These are phyloP conservation scores for Brettanomyces nanus DNA, from an alignment of 805 yeast species.

Conservation along the genomic window DNA sequence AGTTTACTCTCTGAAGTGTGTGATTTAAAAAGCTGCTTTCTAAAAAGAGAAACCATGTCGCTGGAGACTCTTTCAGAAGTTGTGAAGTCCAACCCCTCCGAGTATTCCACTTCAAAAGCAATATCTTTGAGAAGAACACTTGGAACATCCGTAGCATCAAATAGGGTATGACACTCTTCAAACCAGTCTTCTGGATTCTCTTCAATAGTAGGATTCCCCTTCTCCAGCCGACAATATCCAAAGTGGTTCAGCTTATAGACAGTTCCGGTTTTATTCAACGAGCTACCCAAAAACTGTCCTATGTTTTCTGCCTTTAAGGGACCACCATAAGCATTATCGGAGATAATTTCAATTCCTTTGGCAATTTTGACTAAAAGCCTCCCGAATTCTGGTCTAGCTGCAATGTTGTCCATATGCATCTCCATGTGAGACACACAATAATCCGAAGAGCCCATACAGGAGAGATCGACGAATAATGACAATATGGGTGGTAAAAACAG, in stretches of 20 bases:
- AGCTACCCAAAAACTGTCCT: constrained; percentile 19
- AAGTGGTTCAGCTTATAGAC: constrained; percentile 35
- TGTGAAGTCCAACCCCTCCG: constrained; percentile 1
- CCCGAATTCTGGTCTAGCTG: not conserved
- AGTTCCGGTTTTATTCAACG: constrained; percentile 38
- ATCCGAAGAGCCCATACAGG: constrained; percentile 27
- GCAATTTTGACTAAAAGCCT: not conserved
- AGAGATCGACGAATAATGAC: constrained; percentile 14
- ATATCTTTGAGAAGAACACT: constrained; percentile 42
- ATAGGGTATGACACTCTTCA: constrained; percentile 6
- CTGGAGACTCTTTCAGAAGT: not conserved
- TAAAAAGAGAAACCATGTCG: not conserved
- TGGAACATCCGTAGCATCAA: constrained; percentile 29
- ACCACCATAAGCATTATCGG: not conserved
- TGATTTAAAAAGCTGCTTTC: not conserved
- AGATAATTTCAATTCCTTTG: not conserved
- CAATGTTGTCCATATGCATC: constrained; percentile 19
- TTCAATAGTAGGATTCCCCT: constrained; percentile 11
- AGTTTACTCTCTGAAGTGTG: not conserved
- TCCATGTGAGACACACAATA: constrained; percentile 37
- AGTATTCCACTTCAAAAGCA: constrained; percentile 35
- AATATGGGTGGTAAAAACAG: constrained; percentile 20
- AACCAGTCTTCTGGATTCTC: not conserved
- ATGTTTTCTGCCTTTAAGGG: constrained; percentile 6
- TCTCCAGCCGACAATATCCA: constrained; percentile 36